These are phyloP conservation scores for Colletotrichum lupini DNA, from an alignment of 2,329 filamentous ascomycete species.

Conservation along the genomic window DNA sequence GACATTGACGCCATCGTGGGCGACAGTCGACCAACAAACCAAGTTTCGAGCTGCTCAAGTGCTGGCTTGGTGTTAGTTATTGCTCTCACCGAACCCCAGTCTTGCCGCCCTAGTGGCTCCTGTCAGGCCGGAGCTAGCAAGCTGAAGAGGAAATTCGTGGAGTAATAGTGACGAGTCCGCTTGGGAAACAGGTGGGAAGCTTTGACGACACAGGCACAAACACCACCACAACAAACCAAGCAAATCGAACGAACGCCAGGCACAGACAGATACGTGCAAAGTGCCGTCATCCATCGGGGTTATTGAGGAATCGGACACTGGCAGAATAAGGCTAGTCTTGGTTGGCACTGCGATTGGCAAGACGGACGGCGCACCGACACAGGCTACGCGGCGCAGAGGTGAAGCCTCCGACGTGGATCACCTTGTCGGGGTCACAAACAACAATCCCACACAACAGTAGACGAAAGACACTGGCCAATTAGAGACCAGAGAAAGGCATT, in stretches of 20 bases:
- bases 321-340: neutral
- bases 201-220: slow-evolving; percentile 12
- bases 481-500: neutral
- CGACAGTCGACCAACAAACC: neutral
- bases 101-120: slow-evolving; percentile 7
- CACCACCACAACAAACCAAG: neutral
- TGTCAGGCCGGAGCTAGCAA: slow-evolving; percentile 16
- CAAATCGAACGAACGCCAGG: slow-evolving; percentile 7
- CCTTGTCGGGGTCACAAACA: slow-evolving; percentile 19
- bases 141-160: neutral
- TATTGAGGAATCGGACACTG: neutral
- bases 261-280: slow-evolving; percentile 6
- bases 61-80: neutral
- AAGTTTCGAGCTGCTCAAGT: neutral
- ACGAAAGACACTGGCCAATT: slow-evolving; percentile 9
- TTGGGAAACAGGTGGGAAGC: slow-evolving; percentile 6
- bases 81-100: neutral
- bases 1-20: neutral
- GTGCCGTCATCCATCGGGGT: slow-evolving; percentile 12
- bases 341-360: neutral
- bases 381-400: neutral
- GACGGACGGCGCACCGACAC: neutral
- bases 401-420: slow-evolving; percentile 22
- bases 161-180: slow-evolving; percentile 1
- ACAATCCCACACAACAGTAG: neutral